Conservation (phyloP, 768 basidiomycete genomes). For the Sarcodon sp. region DNA sequence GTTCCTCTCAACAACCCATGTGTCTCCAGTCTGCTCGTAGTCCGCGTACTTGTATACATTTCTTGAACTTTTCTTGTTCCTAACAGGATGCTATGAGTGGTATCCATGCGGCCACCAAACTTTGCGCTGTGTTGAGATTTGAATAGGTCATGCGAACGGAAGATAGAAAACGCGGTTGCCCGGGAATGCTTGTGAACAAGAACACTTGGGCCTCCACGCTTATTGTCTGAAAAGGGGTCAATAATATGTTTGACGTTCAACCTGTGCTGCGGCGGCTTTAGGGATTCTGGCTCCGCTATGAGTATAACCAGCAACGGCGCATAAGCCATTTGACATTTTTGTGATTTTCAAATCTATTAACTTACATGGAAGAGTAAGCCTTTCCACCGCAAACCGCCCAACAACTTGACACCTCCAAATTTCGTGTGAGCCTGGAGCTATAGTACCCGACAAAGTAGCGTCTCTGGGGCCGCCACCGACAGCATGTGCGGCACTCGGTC, state of each 20-base stretch:
- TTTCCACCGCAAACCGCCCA: constrained; percentile 52
- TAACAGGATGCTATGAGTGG: constrained; percentile 36
- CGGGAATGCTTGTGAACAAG: constrained; percentile 79
- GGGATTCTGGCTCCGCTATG: constrained; percentile 21
- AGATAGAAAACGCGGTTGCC: constrained; percentile 67
- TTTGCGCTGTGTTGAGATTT: constrained; percentile 7
- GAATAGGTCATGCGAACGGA: constrained; percentile 40
- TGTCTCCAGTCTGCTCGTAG: constrained; percentile 52
- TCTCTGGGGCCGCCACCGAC: constrained; percentile 7
- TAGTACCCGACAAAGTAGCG: constrained; percentile 12
- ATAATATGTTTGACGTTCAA: constrained; percentile 45
- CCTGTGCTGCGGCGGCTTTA: constrained; percentile 56
- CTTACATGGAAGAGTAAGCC: constrained; percentile 18
- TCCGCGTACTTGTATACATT: constrained; percentile 65
- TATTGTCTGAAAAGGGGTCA: constrained; percentile 31
- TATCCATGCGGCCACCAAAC: not conserved
- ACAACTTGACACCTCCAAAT: constrained; percentile 53
- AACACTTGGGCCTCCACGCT: constrained; percentile 41
- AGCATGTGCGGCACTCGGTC: constrained; percentile 7
- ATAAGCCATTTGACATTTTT: not conserved
- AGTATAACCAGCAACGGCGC: constrained; percentile 1
- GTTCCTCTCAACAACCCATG: constrained; percentile 51
- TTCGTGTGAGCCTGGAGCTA: constrained; percentile 42
- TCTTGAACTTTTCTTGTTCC: constrained; percentile 69
- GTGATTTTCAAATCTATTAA: not conserved